phyloP scores from a whole-genome alignment of 805 yeast species.

The Saccharomyces eubayanus region DNA sequence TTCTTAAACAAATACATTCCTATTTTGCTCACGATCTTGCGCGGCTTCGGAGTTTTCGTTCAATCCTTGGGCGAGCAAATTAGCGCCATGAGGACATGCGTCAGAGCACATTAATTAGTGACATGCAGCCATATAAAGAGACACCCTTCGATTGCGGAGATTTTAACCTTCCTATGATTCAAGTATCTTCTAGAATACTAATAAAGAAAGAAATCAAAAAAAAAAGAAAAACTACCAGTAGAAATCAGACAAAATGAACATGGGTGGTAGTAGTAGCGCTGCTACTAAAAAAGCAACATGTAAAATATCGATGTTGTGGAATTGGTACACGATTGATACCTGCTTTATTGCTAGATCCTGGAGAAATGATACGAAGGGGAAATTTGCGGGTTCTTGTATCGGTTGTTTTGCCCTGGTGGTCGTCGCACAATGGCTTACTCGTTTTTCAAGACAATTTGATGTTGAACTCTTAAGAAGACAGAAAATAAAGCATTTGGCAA shows the following conservation, averaged over 20 bases:
- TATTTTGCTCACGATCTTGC: not conserved
- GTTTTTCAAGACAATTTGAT: constrained; percentile 47
- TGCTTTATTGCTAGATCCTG: constrained; percentile 58
- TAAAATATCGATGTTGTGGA: constrained; percentile 51
- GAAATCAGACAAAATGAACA: constrained; percentile 4
- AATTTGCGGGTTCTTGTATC: constrained; percentile 66
- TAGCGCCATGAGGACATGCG: not conserved
- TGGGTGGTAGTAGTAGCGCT: constrained; percentile 6
- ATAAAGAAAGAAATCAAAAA: not conserved
- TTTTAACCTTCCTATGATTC: no score
- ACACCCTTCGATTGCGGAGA: not conserved
- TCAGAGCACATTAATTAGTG: not conserved
- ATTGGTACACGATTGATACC: constrained; percentile 60
- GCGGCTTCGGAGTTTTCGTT: not conserved
- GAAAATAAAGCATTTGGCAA: constrained; percentile 7
- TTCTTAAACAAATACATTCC: not conserved
- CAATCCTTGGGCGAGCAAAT: not conserved
- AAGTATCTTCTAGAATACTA: no score
- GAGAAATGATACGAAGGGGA: constrained; percentile 51
- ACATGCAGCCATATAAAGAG: not conserved
- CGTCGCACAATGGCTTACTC: constrained; percentile 48
- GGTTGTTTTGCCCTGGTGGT: constrained; percentile 56
- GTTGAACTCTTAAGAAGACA: constrained; percentile 31
- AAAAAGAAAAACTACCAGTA: not conserved
- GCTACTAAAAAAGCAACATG: constrained; percentile 5